Conservation (phyloP, 129 eudicot genomes). For the Gnaphalium uliginosum region DNA sequence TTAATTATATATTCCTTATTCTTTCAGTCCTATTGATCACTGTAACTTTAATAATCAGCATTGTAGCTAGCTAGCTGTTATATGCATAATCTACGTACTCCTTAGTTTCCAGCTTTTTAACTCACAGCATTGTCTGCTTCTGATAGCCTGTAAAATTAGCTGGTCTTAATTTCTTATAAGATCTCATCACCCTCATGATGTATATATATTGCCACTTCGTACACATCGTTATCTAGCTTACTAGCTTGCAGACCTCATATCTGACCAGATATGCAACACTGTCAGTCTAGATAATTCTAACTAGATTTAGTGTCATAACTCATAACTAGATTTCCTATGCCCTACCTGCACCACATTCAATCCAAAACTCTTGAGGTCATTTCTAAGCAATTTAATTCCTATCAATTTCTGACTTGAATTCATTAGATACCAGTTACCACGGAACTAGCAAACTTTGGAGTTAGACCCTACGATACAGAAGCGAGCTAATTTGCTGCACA, state of each 20-base stretch:
- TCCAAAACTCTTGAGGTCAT: neutral
- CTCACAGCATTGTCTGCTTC: too few relatives aligned
- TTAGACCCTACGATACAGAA: too few relatives aligned
- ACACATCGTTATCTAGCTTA: constrained; percentile 21
- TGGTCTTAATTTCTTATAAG: constrained; percentile 2
- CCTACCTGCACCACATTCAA: constrained; percentile 9
- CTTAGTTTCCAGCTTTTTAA: constrained; percentile 1
- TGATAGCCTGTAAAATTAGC: neutral
- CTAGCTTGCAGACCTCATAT: neutral
- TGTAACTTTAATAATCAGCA: constrained; percentile 4
- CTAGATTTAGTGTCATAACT: too few relatives aligned
- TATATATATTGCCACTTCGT: constrained; percentile 22
- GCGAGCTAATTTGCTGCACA: too few relatives aligned
- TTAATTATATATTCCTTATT: neutral
- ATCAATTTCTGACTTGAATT: neutral
- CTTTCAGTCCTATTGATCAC: neutral
- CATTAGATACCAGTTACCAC: neutral
- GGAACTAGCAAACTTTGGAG: neutral
- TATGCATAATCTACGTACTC: neutral
- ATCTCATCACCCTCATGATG: constrained; percentile 12
- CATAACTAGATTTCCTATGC: constrained; percentile 10
- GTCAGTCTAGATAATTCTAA: neutral
- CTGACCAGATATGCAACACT: constrained; percentile 2
- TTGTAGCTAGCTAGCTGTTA: neutral
- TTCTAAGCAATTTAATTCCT: neutral